phyloP scores from a whole-genome alignment of 2,329 filamentous ascomycete species.

The Parafenestella ontariensis region DNA sequence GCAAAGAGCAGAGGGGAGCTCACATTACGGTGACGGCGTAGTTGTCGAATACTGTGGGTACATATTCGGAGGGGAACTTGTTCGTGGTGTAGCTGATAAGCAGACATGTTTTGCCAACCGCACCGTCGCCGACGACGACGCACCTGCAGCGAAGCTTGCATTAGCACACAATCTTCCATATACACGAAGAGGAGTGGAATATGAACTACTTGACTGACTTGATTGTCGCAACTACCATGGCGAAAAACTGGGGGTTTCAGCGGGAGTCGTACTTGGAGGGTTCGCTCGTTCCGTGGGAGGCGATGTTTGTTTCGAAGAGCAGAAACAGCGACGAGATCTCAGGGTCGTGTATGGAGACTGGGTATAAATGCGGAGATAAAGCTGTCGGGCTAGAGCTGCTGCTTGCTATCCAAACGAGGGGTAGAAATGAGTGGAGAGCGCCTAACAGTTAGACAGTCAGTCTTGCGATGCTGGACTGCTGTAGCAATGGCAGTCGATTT shows the following conservation, averaged over 20 bases:
- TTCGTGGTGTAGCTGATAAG: conserved; percentile 99
- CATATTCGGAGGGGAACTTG: conserved; percentile 99
- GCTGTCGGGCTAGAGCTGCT: conserved; percentile 27
- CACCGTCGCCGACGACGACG: conserved; percentile 98
- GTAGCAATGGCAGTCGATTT: conserved; percentile 27
- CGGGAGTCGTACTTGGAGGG: neutral
- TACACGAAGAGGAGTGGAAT: neutral
- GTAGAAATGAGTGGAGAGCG: conserved; percentile 39
- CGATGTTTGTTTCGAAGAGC: conserved; percentile 18
- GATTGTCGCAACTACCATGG: conserved; percentile 52
- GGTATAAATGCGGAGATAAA: conserved; percentile 29
- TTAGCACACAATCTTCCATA: conserved; percentile 10
- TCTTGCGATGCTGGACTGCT: conserved; percentile 23
- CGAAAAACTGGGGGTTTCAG: conserved; percentile 11
- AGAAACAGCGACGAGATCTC: conserved; percentile 19
- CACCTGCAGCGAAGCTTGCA: conserved; percentile 66
- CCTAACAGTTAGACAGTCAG: conserved; percentile 40
- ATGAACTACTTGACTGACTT: conserved; percentile 42
- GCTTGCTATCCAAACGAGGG: conserved; percentile 46
- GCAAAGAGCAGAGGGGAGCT: conserved; percentile 51
- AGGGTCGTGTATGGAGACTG: conserved; percentile 20
- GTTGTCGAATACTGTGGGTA: conserved; percentile 99
- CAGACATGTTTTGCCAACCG: conserved; percentile 98
- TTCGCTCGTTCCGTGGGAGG: conserved; percentile 5
- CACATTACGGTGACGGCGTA: conserved; percentile 99